Conservation (phyloP, 345 rosid genomes). For the Gossypium thurberi region DNA sequence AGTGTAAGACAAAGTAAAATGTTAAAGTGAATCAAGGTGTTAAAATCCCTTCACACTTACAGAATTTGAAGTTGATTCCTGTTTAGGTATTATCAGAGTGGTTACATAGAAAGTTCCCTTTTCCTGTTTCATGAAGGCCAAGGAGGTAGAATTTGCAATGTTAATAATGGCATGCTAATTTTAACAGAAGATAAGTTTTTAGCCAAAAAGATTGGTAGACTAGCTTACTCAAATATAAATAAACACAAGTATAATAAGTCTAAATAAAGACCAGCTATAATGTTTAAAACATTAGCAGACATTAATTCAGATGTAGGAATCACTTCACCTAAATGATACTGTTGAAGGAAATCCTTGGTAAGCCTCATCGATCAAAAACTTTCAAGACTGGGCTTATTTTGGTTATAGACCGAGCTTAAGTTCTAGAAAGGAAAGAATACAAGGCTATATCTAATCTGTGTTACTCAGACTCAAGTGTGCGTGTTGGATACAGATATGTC, state of each 20-base stretch:
- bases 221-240: background rate
- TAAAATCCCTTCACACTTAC: constrained; percentile 42
- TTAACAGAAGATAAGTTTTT: too few relatives aligned
- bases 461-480: too few relatives aligned
- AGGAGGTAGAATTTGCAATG: background rate
- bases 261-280: background rate
- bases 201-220: too few relatives aligned
- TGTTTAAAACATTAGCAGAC: background rate
- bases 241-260: background rate
- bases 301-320: background rate
- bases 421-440: background rate
- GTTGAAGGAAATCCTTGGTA: background rate
- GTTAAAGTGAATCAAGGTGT: constrained; percentile 11
- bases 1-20: constrained; percentile 9
- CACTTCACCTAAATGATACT: background rate
- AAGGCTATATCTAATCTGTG: background rate
- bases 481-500: too few relatives aligned
- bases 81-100: constrained; percentile 87
- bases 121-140: constrained; percentile 41
- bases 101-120: constrained; percentile 64
- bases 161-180: background rate
- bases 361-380: background rate
- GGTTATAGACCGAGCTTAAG: background rate
- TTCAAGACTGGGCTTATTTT: background rate
- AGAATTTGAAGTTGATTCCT: constrained; percentile 74